Percentiles rank a stretch among this genome's conserved stretches.
Conservation (phyloP, 306 rosid species). For the Prunus salicina region DNA sequence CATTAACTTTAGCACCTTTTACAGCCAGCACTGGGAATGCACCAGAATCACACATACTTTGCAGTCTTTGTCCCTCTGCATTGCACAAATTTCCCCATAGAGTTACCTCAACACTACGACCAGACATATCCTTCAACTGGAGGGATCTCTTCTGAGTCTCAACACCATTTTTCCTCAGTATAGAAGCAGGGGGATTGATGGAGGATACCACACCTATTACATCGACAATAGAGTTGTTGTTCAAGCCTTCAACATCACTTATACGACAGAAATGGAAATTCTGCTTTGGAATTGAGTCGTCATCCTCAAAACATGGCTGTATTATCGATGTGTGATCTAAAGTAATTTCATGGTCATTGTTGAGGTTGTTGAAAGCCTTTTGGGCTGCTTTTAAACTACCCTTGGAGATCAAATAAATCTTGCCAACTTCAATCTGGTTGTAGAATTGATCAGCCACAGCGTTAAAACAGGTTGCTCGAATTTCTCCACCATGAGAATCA, state of each 20-base stretch:
- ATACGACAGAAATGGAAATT: constrained; percentile 62
- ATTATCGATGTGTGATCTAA: constrained; percentile 56
- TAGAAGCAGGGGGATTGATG: constrained; percentile 60
- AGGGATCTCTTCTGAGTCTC: constrained; percentile 84
- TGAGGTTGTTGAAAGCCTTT: constrained; percentile 67
- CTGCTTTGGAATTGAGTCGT: constrained; percentile 61
- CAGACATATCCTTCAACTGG: constrained; percentile 79
- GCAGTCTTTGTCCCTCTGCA: constrained; percentile 71
- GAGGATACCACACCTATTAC: constrained; percentile 72
- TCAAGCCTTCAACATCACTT: constrained; percentile 62
- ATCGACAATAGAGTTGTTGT: constrained; percentile 58
- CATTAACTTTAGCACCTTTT: constrained; percentile 73
- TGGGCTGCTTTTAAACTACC: constrained; percentile 73
- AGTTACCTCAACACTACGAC: constrained; percentile 75
- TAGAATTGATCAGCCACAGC: constrained; percentile 76
- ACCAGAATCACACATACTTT: constrained; percentile 74
- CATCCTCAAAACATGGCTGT: constrained; percentile 71
- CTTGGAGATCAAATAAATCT: constrained; percentile 64
- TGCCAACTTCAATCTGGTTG: constrained; percentile 68
- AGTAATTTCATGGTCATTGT: constrained; percentile 64
- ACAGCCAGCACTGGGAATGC: constrained; percentile 67
- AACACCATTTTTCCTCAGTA: constrained; percentile 79
- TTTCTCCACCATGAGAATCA: constrained; percentile 79
- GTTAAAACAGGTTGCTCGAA: constrained; percentile 87
- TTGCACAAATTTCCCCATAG: constrained; percentile 79